Percentiles rank a stretch among this genome's conserved stretches.
phyloP scores from a whole-genome alignment of 805 yeast genomes.

The Kurtzmaniella fragi region DNA sequence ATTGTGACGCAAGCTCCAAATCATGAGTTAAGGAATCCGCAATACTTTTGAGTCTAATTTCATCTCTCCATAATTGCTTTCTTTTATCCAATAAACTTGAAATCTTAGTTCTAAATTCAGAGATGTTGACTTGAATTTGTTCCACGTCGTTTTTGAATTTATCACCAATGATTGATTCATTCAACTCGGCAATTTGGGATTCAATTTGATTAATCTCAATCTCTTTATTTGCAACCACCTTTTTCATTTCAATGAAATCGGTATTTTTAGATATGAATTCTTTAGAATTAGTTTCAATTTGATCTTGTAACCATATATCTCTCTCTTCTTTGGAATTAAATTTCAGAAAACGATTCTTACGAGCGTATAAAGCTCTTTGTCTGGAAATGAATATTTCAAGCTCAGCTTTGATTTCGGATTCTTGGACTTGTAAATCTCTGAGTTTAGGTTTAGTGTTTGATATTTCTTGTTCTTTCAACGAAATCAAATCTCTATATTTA shows the following conservation, averaged over 20 bases:
- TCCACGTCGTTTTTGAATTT: constrained; percentile 7
- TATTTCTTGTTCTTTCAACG: constrained; percentile 33
- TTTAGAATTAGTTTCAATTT: constrained; percentile 37
- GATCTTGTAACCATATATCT: constrained; percentile 57
- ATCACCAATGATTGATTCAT: constrained; percentile 7
- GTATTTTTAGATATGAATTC: constrained; percentile 22
- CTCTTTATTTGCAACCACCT: constrained; percentile 15
- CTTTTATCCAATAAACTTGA: constrained; percentile 56
- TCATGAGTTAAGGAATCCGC: constrained; percentile 52
- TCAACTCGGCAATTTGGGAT: constrained; percentile 10
- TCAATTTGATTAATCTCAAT: constrained; percentile 17
- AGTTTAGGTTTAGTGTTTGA: constrained; percentile 36
- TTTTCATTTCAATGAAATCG: constrained; percentile 17
- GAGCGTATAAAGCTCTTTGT: constrained; percentile 60
- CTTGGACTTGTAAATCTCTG: constrained; percentile 32
- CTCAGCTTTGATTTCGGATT: constrained; percentile 32
- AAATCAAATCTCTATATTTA: constrained; percentile 23
- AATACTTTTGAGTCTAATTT: constrained; percentile 57
- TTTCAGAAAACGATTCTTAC: constrained; percentile 63
- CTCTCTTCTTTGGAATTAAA: constrained; percentile 56
- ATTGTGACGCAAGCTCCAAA: constrained; percentile 51
- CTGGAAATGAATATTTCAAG: constrained; percentile 40
- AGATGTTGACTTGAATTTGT: constrained; percentile 30
- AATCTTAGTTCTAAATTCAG: constrained; percentile 39
- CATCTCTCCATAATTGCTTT: constrained; percentile 74